Base-by-base conservation (phyloP, 768 basidiomycete species). In the Lentinula aciculospora region DNA sequence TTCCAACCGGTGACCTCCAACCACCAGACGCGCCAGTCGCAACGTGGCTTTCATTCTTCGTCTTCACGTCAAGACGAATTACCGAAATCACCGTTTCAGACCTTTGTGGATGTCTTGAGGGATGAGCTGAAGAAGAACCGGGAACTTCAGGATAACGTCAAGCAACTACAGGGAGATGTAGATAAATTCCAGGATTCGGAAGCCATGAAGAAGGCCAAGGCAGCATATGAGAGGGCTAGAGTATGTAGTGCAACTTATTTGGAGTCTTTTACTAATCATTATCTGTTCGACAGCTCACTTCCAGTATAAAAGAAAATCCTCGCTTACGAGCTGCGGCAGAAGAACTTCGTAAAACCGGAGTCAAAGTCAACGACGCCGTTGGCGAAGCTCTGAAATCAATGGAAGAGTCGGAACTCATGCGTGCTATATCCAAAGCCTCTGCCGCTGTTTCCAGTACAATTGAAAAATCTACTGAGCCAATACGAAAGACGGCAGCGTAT, bases 121-220 rank as follows among this genome's bases (percentile, higher is more conserved):
- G 94, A 97, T 54, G 97, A 99, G 74, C 74, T 99, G 45, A 80
- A 84, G 69, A 98, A 98, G 79, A 96, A 92, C 68, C 76, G 94
- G 62, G 95, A 96, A 69, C 78, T 97, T 50, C 93, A 96, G 74
- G 95, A 98, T 32, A 96, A 96, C 72, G 89, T 98, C 48, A 95
- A 94, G 76, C 93, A 97, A 73, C 80, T 99, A 17, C 93, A 96
- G 73, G 97, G 97, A 61, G 94, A 98, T 71, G 96, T 97, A 36
- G 92, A 93, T 74, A 97, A 97, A 74, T 73, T 98, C 49, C 95
- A 98, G 77, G 97, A 98, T 70, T 94, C 92, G 55, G 94, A 96
- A 68, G 89, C 94, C 13, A 88, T 99, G 93, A 93, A 92, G 76
- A 82, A 81, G 65, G 94, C 94, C 1, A 83, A 81, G 68, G 94